Conservation (phyloP, 805 yeast species). For the Metschnikowia gelsemii region DNA sequence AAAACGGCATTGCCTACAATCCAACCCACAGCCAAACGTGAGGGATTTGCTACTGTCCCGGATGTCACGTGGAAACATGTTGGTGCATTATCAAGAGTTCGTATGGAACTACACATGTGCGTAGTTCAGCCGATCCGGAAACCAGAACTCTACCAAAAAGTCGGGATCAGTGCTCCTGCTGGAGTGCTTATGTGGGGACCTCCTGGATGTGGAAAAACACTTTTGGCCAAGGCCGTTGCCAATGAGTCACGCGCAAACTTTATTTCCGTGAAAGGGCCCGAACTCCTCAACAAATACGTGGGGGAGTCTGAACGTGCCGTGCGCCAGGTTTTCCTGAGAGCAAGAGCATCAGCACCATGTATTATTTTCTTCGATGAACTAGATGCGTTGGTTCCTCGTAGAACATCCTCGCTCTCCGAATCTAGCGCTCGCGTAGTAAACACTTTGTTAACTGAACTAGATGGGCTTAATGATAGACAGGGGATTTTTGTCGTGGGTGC, state of each 20-base stretch:
- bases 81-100: slow-evolving; percentile 78
- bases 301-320: slow-evolving; percentile 96
- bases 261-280: slow-evolving; percentile 95
- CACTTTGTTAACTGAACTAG: slow-evolving; percentile 89
- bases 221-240: slow-evolving; percentile 96
- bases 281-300: slow-evolving; percentile 86
- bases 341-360: slow-evolving; percentile 91
- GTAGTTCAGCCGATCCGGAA: slow-evolving; percentile 93
- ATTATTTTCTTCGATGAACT: slow-evolving; percentile 94
- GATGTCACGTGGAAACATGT: slow-evolving; percentile 95
- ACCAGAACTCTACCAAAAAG: slow-evolving; percentile 85
- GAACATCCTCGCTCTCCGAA: slow-evolving; percentile 86
- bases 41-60: slow-evolving; percentile 98
- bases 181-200: slow-evolving; percentile 99
- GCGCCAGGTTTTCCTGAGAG: slow-evolving; percentile 88
- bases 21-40: slow-evolving; percentile 97
- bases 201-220: slow-evolving; percentile 98
- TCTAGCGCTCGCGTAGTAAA: slow-evolving; percentile 92
- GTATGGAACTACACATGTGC: slow-evolving; percentile 94
- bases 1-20: slow-evolving; percentile 82
- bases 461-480: slow-evolving; percentile 87
- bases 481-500: slow-evolving; percentile 97
- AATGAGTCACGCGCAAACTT: slow-evolving; percentile 96
- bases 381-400: slow-evolving; percentile 92
- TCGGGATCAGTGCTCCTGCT: slow-evolving; percentile 94